Base-by-base conservation (phyloP, 2,329 filamentous ascomycete genomes). In the Ascochyta viciae-villosae region DNA sequence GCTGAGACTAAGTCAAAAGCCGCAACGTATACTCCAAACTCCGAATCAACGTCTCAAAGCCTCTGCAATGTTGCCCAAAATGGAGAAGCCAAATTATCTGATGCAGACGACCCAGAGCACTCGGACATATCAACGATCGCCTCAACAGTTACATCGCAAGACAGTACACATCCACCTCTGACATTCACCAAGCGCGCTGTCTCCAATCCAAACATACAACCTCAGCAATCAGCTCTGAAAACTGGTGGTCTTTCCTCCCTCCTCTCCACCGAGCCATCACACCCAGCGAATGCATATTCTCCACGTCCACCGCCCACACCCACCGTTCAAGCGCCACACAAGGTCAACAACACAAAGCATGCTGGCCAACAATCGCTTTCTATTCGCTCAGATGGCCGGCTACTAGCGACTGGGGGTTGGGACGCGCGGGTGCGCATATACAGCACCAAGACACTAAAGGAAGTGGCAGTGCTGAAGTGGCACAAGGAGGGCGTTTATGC, bases 381-480 rank as follows among this genome's bases (percentile, higher is more conserved):
- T 3, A 83, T 97, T 23, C 86, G 95, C 13, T 88, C 87, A 1
- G 95, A 99, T 73, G 90, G 87, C 3, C 89, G 85, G 61, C 83
- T 99, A 4, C 89, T 97, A 62, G 91, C 90, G 3, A 98, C 94
- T 0, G 94, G 91, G 0, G 95, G 95, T 3, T 99, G 95, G 95
- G 95, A 99, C 74, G 84, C 87, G 1, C 86, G 87, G 43, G 81
- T 93, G 1, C 83, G 95, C 8, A 87, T 98, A 1, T 99, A 98
- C 74, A 89, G 89, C 3, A 78, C 83, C 42, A 92, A 89, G 75
- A 89, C 87, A 0, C 83, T 98, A 81, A 90, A 89, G 68, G 93
- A 98, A 75, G 76, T 98, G 10, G 95, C 94, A 0, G 92, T 97
- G 50, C 78, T 98, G 61, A 96, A 96, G 76, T 98, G 94, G 94